Evolutionary conservation across 495 filamentous ascomycete genomes (phyloP), one percentile per base, ranked within the genome.

Genomic region (Glutinoglossum americanum): DNA sequence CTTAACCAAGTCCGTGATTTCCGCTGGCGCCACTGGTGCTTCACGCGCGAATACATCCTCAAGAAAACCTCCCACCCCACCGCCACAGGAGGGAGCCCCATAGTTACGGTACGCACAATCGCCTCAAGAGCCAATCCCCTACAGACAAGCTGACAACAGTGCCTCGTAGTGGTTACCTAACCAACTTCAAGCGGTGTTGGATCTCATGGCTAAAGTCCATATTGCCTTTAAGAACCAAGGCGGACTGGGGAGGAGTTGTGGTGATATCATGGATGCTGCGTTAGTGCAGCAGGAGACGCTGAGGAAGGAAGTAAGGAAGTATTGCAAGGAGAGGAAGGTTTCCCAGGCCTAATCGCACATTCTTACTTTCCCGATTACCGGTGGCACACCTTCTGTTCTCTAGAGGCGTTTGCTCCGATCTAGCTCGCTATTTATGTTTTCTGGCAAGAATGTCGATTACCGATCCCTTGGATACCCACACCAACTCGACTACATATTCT

Each of bases 11-110:
- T 95, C 11, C 80, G 89, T 55, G 86, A 89, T 63, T 95, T 94
- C 71, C 72, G 89, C 59, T 95, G 89, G 89, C 75, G 89, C 3
- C 89, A 94, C 64, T 95, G 89, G 89, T 80, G 88, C 60, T 94
- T 95, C 63, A 87, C 87, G n/a, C 73, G 87, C 23, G 89, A 95
- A 74, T 95, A 95, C 62, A 94, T 95, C 59, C 76, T 95, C 57
- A 86, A 85, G 64, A 76, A 80, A 58, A 92, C 85, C 0, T 73
- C 71, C 0, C 85, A 95, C 63, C 87, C 89, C 0, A 90, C 84
- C 28, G 89, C 89, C 4, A 95, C 89, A 0, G 89, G 89, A 0
- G 89, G 89, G 1, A 90, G 85, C 64, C 89, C 89, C 0, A 94
- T 95, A 59, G 84, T 95, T 13, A 90, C 84, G 21, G 79, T 79